Evolutionary conservation across 2,329 filamentous ascomycete species (phyloP).

Genomic region (Fusarium begoniae): DNA sequence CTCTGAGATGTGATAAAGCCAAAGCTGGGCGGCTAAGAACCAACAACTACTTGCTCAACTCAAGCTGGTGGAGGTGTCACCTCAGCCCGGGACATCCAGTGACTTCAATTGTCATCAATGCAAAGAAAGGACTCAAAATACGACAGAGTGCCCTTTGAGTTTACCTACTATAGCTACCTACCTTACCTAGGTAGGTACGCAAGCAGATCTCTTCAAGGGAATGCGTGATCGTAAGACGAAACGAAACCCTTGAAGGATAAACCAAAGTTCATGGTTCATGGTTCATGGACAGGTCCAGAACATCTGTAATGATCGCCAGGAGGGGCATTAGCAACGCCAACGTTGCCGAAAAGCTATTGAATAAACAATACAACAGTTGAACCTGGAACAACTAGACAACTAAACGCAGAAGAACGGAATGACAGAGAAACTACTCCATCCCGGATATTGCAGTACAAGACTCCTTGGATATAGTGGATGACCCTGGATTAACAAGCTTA

Average conservation of each 20-base stretch:
- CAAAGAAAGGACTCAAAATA: background rate
- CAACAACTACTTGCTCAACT: slow-evolving; percentile 29
- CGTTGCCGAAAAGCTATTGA: background rate
- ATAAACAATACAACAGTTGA: slow-evolving; percentile 2
- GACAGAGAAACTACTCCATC: background rate
- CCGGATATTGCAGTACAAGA: slow-evolving; percentile 22
- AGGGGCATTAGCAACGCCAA: slow-evolving; percentile 13
- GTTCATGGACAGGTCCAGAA: slow-evolving; percentile 8
- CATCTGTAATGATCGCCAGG: slow-evolving; percentile 31
- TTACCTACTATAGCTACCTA: background rate
- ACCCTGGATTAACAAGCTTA: slow-evolving; percentile 17
- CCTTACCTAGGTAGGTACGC: background rate
- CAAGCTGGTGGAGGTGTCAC: slow-evolving; percentile 25
- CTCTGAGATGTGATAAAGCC: slow-evolving; percentile 37
- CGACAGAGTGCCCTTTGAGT: background rate
- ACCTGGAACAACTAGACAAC: background rate
- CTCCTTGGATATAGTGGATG: slow-evolving; percentile 8
- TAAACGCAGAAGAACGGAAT: slow-evolving; percentile 3
- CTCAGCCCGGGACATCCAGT: background rate
- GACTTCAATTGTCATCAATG: background rate
- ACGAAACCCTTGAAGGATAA: slow-evolving; percentile 10
- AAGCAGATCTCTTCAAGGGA: background rate
- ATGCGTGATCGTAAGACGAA: slow-evolving; percentile 23
- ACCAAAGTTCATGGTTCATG: slow-evolving; percentile 12
- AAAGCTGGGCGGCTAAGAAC: slow-evolving; percentile 39